Conservation (phyloP, 768 basidiomycete genomes). For the Pulveroboletus frians region DNA sequence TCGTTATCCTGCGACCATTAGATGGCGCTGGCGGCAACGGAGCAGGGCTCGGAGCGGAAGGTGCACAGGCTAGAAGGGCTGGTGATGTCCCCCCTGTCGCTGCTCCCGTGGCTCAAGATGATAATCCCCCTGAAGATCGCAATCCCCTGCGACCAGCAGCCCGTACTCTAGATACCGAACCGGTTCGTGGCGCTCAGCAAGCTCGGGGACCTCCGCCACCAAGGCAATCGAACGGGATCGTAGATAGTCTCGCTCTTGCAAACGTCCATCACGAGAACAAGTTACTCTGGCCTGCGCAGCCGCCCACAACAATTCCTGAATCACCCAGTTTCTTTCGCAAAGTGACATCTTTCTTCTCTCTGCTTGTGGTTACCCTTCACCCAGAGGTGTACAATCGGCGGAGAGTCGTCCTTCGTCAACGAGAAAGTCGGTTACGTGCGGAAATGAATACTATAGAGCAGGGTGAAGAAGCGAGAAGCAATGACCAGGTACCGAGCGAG, state of each 20-base stretch:
- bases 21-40: slow-evolving; percentile 30
- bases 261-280: slow-evolving; percentile 55
- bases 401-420: slow-evolving; percentile 48
- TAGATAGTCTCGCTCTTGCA: slow-evolving; percentile 53
- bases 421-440: slow-evolving; percentile 64
- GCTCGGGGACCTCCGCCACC: slow-evolving; percentile 27
- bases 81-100: slow-evolving; percentile 23
- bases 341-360: slow-evolving; percentile 45
- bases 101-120: slow-evolving; percentile 14
- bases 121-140: slow-evolving; percentile 13
- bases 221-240: slow-evolving; percentile 29
- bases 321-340: slow-evolving; percentile 51
- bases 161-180: slow-evolving; percentile 14
- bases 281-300: slow-evolving; percentile 36
- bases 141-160: slow-evolving; percentile 14
- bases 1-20: slow-evolving; percentile 35
- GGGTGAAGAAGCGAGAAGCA: slow-evolving; percentile 24
- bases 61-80: slow-evolving; percentile 14
- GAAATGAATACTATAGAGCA: slow-evolving; percentile 46
- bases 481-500: slow-evolving; percentile 31
- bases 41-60: slow-evolving; percentile 19
- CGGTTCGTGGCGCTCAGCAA: slow-evolving; percentile 15
- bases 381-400: slow-evolving; percentile 73
- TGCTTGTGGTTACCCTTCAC: slow-evolving; percentile 59
- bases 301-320: slow-evolving; percentile 13